These are phyloP conservation scores for Alternaria gaisen DNA, from an alignment of 2,329 filamentous ascomycete species.

Conservation along the genomic window DNA sequence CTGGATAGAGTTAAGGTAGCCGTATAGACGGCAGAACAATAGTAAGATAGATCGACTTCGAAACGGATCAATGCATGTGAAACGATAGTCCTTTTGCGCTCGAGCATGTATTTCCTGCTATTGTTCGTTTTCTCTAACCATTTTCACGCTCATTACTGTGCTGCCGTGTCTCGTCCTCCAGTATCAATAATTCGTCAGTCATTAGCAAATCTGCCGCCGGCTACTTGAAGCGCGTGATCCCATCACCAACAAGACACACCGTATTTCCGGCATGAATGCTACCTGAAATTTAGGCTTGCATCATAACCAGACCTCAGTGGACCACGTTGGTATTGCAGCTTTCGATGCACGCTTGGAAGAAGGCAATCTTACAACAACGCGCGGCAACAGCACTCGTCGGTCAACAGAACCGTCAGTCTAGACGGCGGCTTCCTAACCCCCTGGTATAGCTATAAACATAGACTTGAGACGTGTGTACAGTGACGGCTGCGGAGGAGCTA, in stretches of 20 bases:
- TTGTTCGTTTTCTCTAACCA: not conserved
- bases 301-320: not conserved
- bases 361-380: not conserved
- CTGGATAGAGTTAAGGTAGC: no score
- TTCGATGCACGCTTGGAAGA: not conserved
- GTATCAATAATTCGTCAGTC: not conserved
- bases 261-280: not conserved
- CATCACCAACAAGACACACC: no score
- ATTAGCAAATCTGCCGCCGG: not conserved
- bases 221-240: not conserved
- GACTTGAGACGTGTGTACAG: not conserved
- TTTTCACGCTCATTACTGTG: not conserved
- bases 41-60: not conserved
- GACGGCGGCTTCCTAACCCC: fast-evolving
- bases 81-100: not conserved
- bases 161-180: not conserved
- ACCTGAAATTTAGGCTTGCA: no score
- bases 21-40: not conserved
- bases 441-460: not conserved
- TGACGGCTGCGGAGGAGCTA: not conserved
- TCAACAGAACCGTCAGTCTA: not conserved
- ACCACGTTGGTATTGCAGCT: not conserved
- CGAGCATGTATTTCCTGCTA: not conserved
- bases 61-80: not conserved
- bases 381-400: not conserved